Evolutionary conservation across 768 basidiomycete genomes (phyloP), one percentile per base, ranked within the genome.

Genomic region (Paxillus rubicundulus): DNA sequence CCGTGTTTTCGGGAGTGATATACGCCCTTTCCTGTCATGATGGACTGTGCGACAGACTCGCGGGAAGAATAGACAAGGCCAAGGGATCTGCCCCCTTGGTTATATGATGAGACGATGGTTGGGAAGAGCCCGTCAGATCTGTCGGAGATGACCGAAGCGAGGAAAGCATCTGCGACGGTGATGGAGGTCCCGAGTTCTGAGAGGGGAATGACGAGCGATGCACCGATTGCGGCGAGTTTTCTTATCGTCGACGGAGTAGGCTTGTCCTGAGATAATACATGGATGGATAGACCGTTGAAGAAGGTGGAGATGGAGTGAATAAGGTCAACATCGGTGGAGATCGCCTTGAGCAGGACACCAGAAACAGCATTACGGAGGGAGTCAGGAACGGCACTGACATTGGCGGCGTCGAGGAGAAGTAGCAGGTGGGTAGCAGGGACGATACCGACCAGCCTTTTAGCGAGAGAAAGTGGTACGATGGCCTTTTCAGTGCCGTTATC

Each of bases 1-100:
- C 95, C 95, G 63, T 96, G 92, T 66, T 91, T 93, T 54, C 97
- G 84, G 17, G 95, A 98, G 66, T 98, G 94, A 67, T 99, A 99
- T 12, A 96, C 87, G 14, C 97, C 97, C 64, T 86, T 87, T 24
- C 93, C 92, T 2, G 92, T 86, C 34, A 84, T 55, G 67, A 99
- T 92, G 60, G 89, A 88, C 68, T 95, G 91, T 45, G 79, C 80
- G 61, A 98, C 78, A 5, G 94, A 96, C 60, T 88, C 85, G 47
- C 69, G 61, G 18, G 96, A 98, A 10, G 97, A 98, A 74, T 99
- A 99, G 33, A 98, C 97, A 50, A 99, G 81, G 16, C 97, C 97
- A 14, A 98, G 82, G 5, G 86, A 78, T 58, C 84, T 83, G 21
- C 87, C 87, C 18, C 82, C 82, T 56, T 89, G 80, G 1, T 70